These are phyloP conservation scores for Aschersonia sp. DNA, from an alignment of 2,329 filamentous ascomycete species.

Conservation along the genomic window DNA sequence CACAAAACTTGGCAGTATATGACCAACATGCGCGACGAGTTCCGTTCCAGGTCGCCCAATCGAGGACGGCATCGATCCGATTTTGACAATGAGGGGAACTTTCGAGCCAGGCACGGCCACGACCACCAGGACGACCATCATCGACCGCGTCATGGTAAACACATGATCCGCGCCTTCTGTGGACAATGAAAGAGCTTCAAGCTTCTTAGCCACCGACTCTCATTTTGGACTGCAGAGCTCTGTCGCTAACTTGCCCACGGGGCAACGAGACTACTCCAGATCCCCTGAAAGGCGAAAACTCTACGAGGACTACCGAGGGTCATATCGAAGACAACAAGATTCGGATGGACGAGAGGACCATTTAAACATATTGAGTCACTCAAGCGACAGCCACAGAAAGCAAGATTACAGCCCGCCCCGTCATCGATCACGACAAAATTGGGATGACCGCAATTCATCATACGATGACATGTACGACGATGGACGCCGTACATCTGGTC, in stretches of 20 bases:
- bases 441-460: slow-evolving; percentile 14
- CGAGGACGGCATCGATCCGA: slow-evolving; percentile 8
- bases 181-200: slow-evolving; percentile 7
- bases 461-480: slow-evolving; percentile 25
- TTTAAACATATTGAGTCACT: slow-evolving; percentile 12
- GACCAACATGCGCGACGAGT: slow-evolving; percentile 27
- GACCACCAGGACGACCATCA: slow-evolving; percentile 22
- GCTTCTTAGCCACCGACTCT: slow-evolving; percentile 1
- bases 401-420: slow-evolving; percentile 6
- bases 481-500: slow-evolving; percentile 12
- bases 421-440: slow-evolving; percentile 12
- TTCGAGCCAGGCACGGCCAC: not conserved
- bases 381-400: slow-evolving; percentile 12
- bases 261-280: slow-evolving; percentile 26
- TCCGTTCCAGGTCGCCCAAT: slow-evolving; percentile 16
- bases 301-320: slow-evolving; percentile 18
- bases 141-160: slow-evolving; percentile 37
- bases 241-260: slow-evolving; percentile 30
- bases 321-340: slow-evolving; percentile 11
- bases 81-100: slow-evolving; percentile 2
- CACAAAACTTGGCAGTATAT: too few species aligned
- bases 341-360: slow-evolving; percentile 11
- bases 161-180: slow-evolving; percentile 18
- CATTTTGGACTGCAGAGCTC: slow-evolving; percentile 8
- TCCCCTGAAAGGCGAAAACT: slow-evolving; percentile 26